A percentile compares a stretch with the other conserved stretches of the same genome.
phyloP scores from a whole-genome alignment of 805 yeast genomes.

The Candida odintsovae region DNA sequence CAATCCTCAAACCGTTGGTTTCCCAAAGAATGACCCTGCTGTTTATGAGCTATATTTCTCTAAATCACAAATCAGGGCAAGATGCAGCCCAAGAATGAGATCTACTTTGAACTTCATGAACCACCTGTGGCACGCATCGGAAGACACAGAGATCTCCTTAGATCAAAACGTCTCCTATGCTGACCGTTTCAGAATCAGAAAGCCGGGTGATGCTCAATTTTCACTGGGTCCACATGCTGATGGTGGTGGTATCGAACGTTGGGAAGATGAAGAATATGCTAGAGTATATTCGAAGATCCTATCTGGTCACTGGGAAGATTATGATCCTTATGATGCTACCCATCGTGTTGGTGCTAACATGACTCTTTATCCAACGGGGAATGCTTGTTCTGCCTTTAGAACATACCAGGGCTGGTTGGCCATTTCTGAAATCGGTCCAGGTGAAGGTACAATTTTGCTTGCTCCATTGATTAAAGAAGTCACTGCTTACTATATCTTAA shows the following conservation, averaged over 20 bases:
- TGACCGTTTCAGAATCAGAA: slow-evolving; percentile 36
- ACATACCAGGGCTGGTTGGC: slow-evolving; percentile 42
- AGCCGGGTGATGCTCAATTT: slow-evolving; percentile 29
- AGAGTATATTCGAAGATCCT: slow-evolving; percentile 31
- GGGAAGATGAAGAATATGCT: slow-evolving; percentile 39
- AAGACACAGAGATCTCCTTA: slow-evolving; percentile 26
- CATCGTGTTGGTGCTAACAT: slow-evolving; percentile 29
- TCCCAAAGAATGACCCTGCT: slow-evolving; percentile 20
- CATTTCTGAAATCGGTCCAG: slow-evolving; percentile 28
- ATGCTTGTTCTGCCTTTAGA: slow-evolving; percentile 31
- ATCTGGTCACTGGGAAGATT: slow-evolving; percentile 37
- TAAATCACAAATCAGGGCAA: slow-evolving; percentile 31
- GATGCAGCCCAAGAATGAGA: slow-evolving; percentile 32
- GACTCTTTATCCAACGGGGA: slow-evolving; percentile 27
- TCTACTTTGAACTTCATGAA: slow-evolving; percentile 24
- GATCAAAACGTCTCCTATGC: slow-evolving; percentile 33
- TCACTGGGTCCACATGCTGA: slow-evolving; percentile 37
- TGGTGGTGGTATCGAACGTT: slow-evolving; percentile 38
- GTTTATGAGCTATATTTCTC: slow-evolving; percentile 35
- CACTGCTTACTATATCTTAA: slow-evolving; percentile 33
- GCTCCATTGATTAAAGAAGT: slow-evolving; percentile 31
- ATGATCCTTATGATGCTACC: slow-evolving; percentile 34
- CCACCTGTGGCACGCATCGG: slow-evolving; percentile 25
- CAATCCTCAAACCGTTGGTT: slow-evolving; percentile 27
- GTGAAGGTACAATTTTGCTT: slow-evolving; percentile 35